A percentile compares a stretch with the other conserved stretches of the same genome.
Conservation (phyloP, 78 protist genomes). For the Monosiga brevicollis region DNA sequence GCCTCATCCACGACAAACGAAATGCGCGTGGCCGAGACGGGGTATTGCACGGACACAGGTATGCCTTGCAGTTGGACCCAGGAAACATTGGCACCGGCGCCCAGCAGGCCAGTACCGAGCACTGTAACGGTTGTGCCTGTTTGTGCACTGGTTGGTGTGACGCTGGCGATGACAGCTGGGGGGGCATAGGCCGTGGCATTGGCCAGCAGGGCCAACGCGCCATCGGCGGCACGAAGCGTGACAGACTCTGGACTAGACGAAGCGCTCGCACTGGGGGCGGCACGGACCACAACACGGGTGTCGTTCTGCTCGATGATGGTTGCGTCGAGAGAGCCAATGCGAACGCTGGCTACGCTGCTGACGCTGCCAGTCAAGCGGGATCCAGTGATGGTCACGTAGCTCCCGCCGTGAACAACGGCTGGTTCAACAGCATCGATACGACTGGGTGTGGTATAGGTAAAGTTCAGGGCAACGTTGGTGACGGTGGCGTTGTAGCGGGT, state of each 20-base stretch:
- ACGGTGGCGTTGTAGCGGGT: not conserved
- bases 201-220: not conserved
- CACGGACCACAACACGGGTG: not conserved
- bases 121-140: not conserved
- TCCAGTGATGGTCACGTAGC: not conserved
- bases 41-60: too few relatives aligned
- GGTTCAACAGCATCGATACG: not conserved
- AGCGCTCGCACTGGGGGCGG: not conserved
- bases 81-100: not conserved
- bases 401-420: not conserved
- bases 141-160: not conserved
- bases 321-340: not conserved
- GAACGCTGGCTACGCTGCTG: not conserved
- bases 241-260: not conserved
- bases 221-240: not conserved
- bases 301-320: not conserved
- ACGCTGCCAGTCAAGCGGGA: not conserved
- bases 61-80: not conserved
- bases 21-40: too few relatives aligned
- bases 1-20: too few relatives aligned
- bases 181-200: not conserved
- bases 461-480: not conserved
- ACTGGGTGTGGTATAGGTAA: not conserved
- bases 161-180: not conserved
- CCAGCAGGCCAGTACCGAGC: not conserved